Base-by-base conservation (phyloP, 352 stramenopile genomes). In the Globisporangium polare region DNA sequence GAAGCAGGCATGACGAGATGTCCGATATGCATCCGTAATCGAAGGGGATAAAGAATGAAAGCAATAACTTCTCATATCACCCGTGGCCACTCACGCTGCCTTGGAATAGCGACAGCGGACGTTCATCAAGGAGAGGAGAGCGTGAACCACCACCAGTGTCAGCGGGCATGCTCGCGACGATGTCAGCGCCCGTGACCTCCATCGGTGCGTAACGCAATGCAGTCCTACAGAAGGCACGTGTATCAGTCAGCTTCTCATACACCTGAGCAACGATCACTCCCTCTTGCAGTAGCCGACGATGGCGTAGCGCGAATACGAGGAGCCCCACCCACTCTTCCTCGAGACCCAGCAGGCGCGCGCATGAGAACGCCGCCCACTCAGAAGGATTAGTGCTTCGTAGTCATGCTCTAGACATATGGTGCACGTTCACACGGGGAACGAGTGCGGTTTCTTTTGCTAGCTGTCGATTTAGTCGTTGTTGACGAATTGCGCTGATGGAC, bases 401-500 rank as follows among this genome's bases (percentile, higher is more conserved):
- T n/a, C n/a, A n/a, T n/a, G n/a, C n/a, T n/a, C n/a, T n/a, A n/a
- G n/a, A n/a, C n/a, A n/a, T n/a, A n/a, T n/a, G n/a, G n/a, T n/a
- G 39, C 63, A 66, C 49, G 56, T 72, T 20, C 69, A 63, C 50
- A 52, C 47, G 37, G 67, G 80, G 43, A 83, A 83, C 61, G 67
- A 72, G 71, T 81, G 56, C 39, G 70, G 31, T 6, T 2, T 47
- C 17, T 41, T n/a, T 0, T n/a, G 4, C 27, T 54, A 6, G 0
- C 12, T 58, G 54, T 18, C 4, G 3, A 42, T 20, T 39, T 26
- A 17, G 13, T 3, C 5, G 1, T 45, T 45, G 39, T 20, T 13
- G 13, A 20, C 15, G 39, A 8, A 9, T 20, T 6, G 15, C 15
- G 7, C 39, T 45, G 13, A 45, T 45, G 1, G 17, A 45, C 20